Evolutionary conservation across 805 yeast genomes (phyloP), one percentile per base, ranked within the genome.

Genomic region (Sungouiella blattae): DNA sequence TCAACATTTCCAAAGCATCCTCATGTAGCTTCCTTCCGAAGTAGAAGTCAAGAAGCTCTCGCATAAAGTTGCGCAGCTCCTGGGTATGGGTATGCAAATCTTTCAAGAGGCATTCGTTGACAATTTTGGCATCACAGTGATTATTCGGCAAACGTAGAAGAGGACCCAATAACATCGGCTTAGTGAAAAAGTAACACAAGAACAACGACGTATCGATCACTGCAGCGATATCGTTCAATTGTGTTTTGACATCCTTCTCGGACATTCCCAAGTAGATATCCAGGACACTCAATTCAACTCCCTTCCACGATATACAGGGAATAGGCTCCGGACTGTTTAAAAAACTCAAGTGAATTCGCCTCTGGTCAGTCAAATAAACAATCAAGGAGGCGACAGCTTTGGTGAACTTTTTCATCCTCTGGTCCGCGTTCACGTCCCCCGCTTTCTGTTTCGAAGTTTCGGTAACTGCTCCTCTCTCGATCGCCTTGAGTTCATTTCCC

Each of bases 141-240:
- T 89, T 93, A 18, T 77, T 74, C 0, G 73, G 71, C 2, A 87
- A 71, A 32, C 98, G 68, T 4, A 91, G 67, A 14, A 91, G 73
- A 0, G 98, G 93, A 0, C 91, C 95, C 11, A 91, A 73, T 54
- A 91, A 67, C 42, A 82, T 73, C 0, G 86, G 84, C 36, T 77
- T 77, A 20, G 77, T 75, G n/a, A 77, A 53, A 39, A 78, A 65
- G 53, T 93, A 91, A 40, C 93, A 77, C 33, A 77, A 67, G 49
- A 91, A 87, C 13, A 93, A 65, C 1, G 87, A 71, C 0, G 95
- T 83, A 52, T 91, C 98, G 2, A 93, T 74, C 30, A 77, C 60
- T 8, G 67, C 55, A 0, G 75, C 72, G 15, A 62, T 48, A 15
- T 55, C 52, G 4, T 48, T 46, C 24, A 67, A 39, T 16, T 50